These are phyloP conservation scores for Salix exigua DNA, from an alignment of 345 rosid species.

Conservation along the genomic window DNA sequence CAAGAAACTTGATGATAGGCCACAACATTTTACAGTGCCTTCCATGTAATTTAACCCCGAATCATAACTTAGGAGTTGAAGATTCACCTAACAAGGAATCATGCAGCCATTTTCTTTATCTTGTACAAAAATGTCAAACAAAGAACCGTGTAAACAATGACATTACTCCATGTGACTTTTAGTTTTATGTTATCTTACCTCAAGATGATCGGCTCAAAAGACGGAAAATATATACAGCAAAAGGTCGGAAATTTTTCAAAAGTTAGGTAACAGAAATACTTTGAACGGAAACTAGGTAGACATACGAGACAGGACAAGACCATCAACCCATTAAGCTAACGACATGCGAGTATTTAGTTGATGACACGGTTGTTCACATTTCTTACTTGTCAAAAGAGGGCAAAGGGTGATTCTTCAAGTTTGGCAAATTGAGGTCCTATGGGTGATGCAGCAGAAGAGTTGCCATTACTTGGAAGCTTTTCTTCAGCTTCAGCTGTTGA, in stretches of 20 bases:
- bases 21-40: background rate
- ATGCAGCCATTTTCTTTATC: background rate
- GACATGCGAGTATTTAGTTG: background rate
- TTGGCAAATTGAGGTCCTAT: background rate
- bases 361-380: background rate
- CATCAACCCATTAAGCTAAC: background rate
- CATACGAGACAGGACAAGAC: background rate
- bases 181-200: background rate
- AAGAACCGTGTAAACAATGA: background rate
- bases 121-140: background rate
- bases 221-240: too few species aligned
- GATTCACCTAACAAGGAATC: background rate
- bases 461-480: slow-evolving; percentile 21
- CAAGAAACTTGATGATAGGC: background rate
- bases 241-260: too few species aligned
- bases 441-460: slow-evolving; percentile 19
- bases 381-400: background rate
- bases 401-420: too few species aligned
- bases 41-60: background rate
- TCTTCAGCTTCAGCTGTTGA: slow-evolving; percentile 1
- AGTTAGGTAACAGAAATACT: too few species aligned
- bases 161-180: background rate
- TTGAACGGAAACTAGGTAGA: too few species aligned
- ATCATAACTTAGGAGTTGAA: background rate
- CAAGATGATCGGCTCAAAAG: too few species aligned